Evolutionary conservation across 2,329 filamentous ascomycete species (phyloP).

Genomic region (Aspergillus brunneoviolaceus): DNA sequence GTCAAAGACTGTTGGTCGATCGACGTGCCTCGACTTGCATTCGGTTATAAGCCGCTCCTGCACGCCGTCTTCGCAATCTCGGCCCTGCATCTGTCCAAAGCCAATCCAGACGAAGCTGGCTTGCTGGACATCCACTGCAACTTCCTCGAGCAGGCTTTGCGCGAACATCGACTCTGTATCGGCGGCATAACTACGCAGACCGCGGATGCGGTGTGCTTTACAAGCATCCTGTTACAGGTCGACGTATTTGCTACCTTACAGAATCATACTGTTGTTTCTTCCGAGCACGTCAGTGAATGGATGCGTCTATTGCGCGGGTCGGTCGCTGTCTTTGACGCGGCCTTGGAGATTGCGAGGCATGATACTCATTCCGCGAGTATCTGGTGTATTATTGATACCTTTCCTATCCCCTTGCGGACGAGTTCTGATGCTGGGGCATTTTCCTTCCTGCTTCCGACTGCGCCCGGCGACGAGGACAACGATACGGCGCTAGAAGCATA

Average conservation of each 20-base stretch:
- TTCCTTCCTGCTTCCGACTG: neutral
- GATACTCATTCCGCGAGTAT: neutral
- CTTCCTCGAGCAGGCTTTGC: neutral
- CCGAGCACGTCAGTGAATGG: neutral
- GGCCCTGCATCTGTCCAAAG: neutral
- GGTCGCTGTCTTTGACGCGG: neutral
- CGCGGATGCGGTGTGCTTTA: neutral
- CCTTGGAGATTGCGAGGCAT: neutral
- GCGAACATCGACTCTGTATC: neutral
- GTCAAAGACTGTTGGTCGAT: neutral
- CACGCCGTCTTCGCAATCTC: neutral
- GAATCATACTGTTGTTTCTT: neutral
- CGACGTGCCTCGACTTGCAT: neutral
- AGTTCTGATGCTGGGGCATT: neutral
- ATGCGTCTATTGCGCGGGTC: neutral
- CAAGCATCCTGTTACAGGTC: neutral
- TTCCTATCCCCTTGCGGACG: neutral
- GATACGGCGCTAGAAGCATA: neutral
- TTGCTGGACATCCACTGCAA: neutral
- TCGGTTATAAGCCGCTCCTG: neutral
- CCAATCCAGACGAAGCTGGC: neutral
- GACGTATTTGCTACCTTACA: neutral
- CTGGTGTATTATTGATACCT: neutral
- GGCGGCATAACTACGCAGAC: neutral
- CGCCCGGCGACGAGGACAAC: neutral